phyloP scores from a whole-genome alignment of 805 yeast genomes.

The Torulaspora gathmanii region DNA sequence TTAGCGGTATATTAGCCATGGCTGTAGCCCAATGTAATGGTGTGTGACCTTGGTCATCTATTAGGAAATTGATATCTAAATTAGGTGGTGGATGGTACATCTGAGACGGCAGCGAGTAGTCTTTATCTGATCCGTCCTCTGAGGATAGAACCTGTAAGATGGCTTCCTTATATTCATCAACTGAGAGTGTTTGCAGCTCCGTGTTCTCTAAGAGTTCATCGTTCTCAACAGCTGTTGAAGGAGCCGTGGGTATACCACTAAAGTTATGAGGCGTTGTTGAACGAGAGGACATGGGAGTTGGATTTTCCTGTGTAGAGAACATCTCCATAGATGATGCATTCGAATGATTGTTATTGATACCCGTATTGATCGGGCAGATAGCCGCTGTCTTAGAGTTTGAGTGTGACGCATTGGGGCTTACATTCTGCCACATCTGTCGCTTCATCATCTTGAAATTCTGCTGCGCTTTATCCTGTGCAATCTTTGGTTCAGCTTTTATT shows the following conservation, averaged over 20 bases:
- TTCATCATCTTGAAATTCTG: constrained; percentile 21
- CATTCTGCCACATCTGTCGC: constrained; percentile 20
- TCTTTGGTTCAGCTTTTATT: constrained; percentile 3
- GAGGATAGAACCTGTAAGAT: constrained; percentile 33
- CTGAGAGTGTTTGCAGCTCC: constrained; percentile 13
- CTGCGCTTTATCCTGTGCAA: constrained; percentile 33
- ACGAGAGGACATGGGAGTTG: constrained; percentile 27
- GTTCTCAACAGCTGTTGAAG: constrained; percentile 14
- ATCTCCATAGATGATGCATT: constrained; percentile 25
- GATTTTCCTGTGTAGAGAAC: constrained; percentile 25
- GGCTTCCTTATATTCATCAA: constrained; percentile 30
- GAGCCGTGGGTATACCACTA: constrained; percentile 17
- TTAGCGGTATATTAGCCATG: constrained; percentile 60
- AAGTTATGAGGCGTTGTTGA: constrained; percentile 17
- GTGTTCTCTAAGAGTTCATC: constrained; percentile 4
- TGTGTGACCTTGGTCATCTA: constrained; percentile 78
- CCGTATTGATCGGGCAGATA: constrained; percentile 11
- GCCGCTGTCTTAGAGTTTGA: constrained; percentile 4
- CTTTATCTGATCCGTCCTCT: constrained; percentile 30
- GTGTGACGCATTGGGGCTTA: constrained; percentile 6
- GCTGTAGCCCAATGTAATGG: constrained; percentile 85
- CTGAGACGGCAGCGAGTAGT: constrained; percentile 34
- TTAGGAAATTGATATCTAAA: constrained; percentile 59
- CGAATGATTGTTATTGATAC: constrained; percentile 16
- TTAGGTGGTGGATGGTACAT: constrained; percentile 55